A percentile compares a stretch with the other conserved stretches of the same genome.
phyloP scores from a whole-genome alignment of 306 rosid genomes.

The Purshia tridentata region DNA sequence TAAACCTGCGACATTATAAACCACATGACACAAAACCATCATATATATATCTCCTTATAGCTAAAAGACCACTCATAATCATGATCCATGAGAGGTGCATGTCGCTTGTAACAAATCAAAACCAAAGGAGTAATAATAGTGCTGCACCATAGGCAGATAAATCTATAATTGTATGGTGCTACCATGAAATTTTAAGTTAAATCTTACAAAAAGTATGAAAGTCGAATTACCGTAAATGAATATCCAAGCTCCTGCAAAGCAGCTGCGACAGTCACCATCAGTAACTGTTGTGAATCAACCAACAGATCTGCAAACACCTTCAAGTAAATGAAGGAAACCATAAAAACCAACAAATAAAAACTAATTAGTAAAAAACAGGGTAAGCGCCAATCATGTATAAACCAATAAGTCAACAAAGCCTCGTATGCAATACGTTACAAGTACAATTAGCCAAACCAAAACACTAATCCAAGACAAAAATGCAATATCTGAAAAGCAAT shows the following conservation, averaged over 20 bases:
- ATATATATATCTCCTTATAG: background rate
- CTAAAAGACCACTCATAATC: background rate
- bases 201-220: slow-evolving; percentile 14
- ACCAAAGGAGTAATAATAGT: background rate
- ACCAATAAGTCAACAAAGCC: background rate
- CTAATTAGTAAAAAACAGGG: background rate
- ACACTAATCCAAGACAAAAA: slow-evolving; percentile 11
- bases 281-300: slow-evolving; percentile 77
- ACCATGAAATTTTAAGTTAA: background rate
- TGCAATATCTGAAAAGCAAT: background rate
- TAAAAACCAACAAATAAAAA: slow-evolving; percentile 1
- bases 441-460: slow-evolving; percentile 21
- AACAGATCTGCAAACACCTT: slow-evolving; percentile 83
- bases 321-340: slow-evolving; percentile 19
- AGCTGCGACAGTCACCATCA: slow-evolving; percentile 74
- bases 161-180: background rate
- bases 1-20: slow-evolving; percentile 58
- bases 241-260: slow-evolving; percentile 86
- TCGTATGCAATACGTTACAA: slow-evolving; percentile 1
- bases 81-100: background rate
- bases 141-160: background rate
- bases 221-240: slow-evolving; percentile 54
- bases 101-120: background rate
- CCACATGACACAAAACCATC: background rate
- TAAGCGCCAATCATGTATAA: background rate